Percentiles rank a stretch among this genome's conserved stretches.
These are phyloP conservation scores for Pelargonium nanum DNA, from an alignment of 345 rosid species.

Conservation along the genomic window DNA sequence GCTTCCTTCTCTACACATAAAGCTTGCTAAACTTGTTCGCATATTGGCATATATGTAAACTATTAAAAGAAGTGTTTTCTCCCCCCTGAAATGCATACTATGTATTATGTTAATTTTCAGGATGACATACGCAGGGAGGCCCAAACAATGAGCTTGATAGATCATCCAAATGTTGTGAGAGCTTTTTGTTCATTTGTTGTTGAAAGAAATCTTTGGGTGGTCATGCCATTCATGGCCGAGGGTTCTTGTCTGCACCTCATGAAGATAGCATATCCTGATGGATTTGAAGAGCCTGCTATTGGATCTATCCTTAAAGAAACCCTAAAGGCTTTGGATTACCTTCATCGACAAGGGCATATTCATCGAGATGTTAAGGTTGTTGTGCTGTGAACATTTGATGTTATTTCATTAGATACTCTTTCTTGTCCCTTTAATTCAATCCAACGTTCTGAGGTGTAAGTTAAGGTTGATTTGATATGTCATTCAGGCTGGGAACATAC, in stretches of 20 bases:
- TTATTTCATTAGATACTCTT: neutral
- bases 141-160: conserved; percentile 94
- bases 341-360: conserved; percentile 93
- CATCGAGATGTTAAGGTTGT: conserved; percentile 97
- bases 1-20: neutral
- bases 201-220: conserved; percentile 78
- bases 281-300: conserved; percentile 91
- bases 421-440: neutral
- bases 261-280: conserved; percentile 84
- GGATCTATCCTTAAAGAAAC: conserved; percentile 85
- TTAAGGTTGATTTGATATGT: neutral
- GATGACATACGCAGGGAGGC: conserved; percentile 93
- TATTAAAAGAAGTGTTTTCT: neutral
- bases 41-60: neutral
- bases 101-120: conserved; percentile 20
- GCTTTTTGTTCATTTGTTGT: conserved; percentile 93
- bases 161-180: conserved; percentile 85
- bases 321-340: conserved; percentile 90
- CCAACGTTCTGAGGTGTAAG: neutral
- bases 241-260: conserved; percentile 97
- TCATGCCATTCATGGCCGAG: conserved; percentile 99
- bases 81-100: neutral
- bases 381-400: conserved; percentile 1
- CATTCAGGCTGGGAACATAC: conserved; percentile 91
- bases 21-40: neutral